Base-by-base conservation (phyloP, 2,329 filamentous ascomycete genomes). In the Neoscytalidium dimidiatum region DNA sequence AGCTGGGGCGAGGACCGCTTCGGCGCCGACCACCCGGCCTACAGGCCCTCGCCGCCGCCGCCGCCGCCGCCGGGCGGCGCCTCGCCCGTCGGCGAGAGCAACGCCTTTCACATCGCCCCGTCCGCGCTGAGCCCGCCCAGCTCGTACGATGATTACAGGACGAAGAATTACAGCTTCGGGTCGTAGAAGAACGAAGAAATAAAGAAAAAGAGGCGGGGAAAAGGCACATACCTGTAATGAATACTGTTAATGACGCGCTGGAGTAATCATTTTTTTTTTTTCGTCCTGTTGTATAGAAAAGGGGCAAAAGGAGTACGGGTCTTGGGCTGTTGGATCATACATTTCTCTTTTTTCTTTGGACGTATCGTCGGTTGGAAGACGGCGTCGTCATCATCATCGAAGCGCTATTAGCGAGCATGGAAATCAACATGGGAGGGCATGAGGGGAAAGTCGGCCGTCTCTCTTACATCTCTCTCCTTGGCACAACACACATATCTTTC, bases 1-100 rank as follows among this genome's bases (percentile, higher is more conserved):
- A 78, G 77, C 61, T 79, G 75, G 75, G 77, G 75, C 26, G 75
- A 75, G 17, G 31, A 53, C n/a, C 49, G 28, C 31, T 56, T 35
- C 19, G 43, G 56, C 29, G 19, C 8, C 29, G 58, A 57, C n/a
- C 53, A 62, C 29, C 57, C 53, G 11, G 64, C 64, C 17, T 65
- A 62, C 38, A 43, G 64, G 26, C 35, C 48, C 17, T 31, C 26
- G 4, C 52, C 52, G 8, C 14, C 38, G 23, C 49, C 49, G 28
- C 29, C 41, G 17, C 23, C 23, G 8, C 38, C 8, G 38, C 38
- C 14, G n/a, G n/a, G n/a, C 38, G 23, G 38, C 49, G 28, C 29
- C 41, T 7, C 23, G 14, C 4, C 38, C 8, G 38, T 17, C 14
- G 49, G 28, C 11, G 62, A 53, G 23, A 52, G 62, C 14, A 21